Evolutionary conservation across 345 rosid genomes (phyloP), one percentile per base, ranked within the genome.

Genomic region (Hirschfeldia incana): DNA sequence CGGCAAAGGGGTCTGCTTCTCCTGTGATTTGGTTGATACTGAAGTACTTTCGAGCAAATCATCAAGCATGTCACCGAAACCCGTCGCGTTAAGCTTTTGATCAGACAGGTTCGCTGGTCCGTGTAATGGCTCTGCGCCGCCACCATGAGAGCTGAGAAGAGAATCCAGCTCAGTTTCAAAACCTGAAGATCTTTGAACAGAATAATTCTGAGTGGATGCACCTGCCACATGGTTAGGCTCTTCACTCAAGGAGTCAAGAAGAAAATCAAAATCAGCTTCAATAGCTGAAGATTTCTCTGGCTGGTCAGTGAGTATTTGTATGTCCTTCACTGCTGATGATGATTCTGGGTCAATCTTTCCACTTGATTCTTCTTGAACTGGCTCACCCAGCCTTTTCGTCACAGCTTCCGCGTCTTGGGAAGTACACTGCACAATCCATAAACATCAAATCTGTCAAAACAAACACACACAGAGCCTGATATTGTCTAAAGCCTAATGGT

Each of bases 221-320:
- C 2, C 57, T 8, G 30, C 30, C 34, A 59, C 44, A 26, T 64
- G 8, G 30, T 69, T 68, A 60, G 53, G 55, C 57, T 67, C 42
- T 33, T 83, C 91, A 6, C 61, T 13, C 37, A 86, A 83, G 30
- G 92, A 88, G 78, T 82, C 62, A 4, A 91, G 95, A 68, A 91
- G 98, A 60, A 77, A 84, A 74, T 92, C 95, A 13, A 92, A 83
- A 69, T 94, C 97, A 15, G 87, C 83, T 74, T 88, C 92, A 6
- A 85, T 84, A 32, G 81, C 83, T 42, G 86, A 63, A 5, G 88
- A 83, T 75, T 86, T 76, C 42, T 11, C 76, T 32, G 74, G 15
- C 59, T 28, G 46, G 49, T 42, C 51, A 60, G 37, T 69, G 11
- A 69, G 69, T 62, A 27, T 70, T 36, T 60, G 55, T 78, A 69